phyloP scores from a whole-genome alignment of 805 yeast species.

The Schizosaccharomyces pombe region ASM294v3 CU329670.1:2464001-2464500 shows the following conservation, averaged over 20 bases:
- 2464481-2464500: slow-evolving; percentile 41
- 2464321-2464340: slow-evolving; percentile 13
- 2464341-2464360: slow-evolving; percentile 14
- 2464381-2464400: slow-evolving; percentile 67
- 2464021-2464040: neutral
- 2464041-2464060: neutral
- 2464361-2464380: slow-evolving; percentile 40
- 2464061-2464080: neutral
- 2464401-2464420: slow-evolving; percentile 52
- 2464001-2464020: neutral
- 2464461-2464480: slow-evolving; percentile 60
- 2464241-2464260: slow-evolving; percentile 14
- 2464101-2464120: neutral
- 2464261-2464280: slow-evolving; percentile 16
- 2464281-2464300: slow-evolving; percentile 18
- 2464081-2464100: neutral
- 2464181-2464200: neutral
- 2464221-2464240: slow-evolving; percentile 9
- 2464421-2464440: slow-evolving; percentile 52
- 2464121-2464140: neutral
- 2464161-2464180: slow-evolving; percentile 6
- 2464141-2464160: neutral
- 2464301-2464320: slow-evolving; percentile 6
- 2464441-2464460: slow-evolving; percentile 60
- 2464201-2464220: neutral